Conservation (phyloP, 179 eudicot genomes). For the Heliamphora ciliata region DNA sequence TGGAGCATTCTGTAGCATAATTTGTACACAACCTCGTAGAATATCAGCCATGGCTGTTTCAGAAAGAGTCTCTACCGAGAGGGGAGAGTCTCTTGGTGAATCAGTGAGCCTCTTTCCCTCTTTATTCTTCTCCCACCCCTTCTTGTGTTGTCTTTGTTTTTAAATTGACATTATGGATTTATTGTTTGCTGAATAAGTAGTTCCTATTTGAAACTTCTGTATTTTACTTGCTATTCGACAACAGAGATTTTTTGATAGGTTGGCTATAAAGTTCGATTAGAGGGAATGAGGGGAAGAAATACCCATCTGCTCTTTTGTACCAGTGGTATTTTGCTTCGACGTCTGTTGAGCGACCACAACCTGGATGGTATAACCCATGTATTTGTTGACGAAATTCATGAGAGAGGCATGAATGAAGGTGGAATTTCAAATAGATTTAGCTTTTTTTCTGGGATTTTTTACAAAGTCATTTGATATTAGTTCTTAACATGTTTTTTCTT, state of each 20-base stretch:
- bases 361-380: conserved; percentile 92
- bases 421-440: conserved; percentile 9
- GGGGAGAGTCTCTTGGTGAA: conserved; percentile 99
- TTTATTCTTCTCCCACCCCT: neutral
- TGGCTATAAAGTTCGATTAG: conserved; percentile 98
- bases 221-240: conserved; percentile 32
- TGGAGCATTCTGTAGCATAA: conserved; percentile 93
- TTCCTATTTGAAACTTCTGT: conserved; percentile 22
- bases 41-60: conserved; percentile 99
- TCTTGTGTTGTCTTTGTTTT: neutral
- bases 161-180: neutral
- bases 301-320: conserved; percentile 99
- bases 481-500: conserved; percentile 2
- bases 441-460: conserved; percentile 12
- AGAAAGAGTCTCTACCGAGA: conserved; percentile 93
- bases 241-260: conserved; percentile 56
- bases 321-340: conserved; percentile 94
- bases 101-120: conserved; percentile 47
- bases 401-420: conserved; percentile 99
- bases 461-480: neutral
- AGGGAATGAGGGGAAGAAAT: conserved; percentile 96
- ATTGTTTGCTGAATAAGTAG: conserved; percentile 13
- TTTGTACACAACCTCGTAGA: conserved; percentile 98
- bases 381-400: conserved; percentile 98
- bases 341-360: conserved; percentile 87